Percentiles rank a stretch among this genome's conserved stretches.
Conservation (phyloP, 164 flowering plant species). For the Aristolochia fimbriata region DNA sequence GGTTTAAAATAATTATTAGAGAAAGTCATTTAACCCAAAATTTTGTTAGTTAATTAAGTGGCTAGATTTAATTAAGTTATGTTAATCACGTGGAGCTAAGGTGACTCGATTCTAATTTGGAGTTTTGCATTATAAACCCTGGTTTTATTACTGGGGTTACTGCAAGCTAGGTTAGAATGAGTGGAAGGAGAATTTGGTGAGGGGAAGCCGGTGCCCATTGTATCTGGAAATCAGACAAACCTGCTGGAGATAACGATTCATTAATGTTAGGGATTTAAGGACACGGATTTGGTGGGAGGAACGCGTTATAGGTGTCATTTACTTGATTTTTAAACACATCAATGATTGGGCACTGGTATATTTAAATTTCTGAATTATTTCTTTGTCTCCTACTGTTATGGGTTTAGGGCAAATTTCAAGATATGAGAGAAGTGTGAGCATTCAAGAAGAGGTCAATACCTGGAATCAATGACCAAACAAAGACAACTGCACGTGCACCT, state of each 20-base stretch:
- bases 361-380: not conserved
- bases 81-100: no score
- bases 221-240: not conserved
- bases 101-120: no score
- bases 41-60: no score
- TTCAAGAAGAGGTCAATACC: not conserved
- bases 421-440: not conserved
- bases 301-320: not conserved
- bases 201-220: no score
- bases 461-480: not conserved
- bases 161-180: no score
- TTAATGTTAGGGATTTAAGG: slow-evolving; percentile 1
- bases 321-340: not conserved
- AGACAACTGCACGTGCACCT: not conserved
- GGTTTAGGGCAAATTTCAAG: not conserved
- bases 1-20: no score
- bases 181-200: no score
- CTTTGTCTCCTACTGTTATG: not conserved
- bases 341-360: not conserved
- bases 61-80: no score
- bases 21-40: no score
- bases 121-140: no score
- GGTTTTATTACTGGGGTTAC: no score
- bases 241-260: slow-evolving; percentile 3
- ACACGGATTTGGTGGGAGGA: slow-evolving; percentile 3